Base-by-base conservation (phyloP, 2,329 filamentous ascomycete genomes). In the Penicillium nordicum region DNA sequence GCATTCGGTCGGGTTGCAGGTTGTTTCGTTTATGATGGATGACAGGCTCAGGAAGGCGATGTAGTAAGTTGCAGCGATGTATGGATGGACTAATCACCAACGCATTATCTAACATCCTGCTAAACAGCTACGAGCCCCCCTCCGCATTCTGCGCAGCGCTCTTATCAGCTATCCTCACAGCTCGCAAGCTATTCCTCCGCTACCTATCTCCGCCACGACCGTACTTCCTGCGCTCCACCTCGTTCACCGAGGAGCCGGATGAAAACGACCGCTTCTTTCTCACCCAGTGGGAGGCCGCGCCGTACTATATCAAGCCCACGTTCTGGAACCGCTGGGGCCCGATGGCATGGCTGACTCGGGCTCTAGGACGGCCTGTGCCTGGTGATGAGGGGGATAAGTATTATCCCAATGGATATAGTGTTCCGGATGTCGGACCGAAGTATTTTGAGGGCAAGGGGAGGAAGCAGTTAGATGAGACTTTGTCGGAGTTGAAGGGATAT, bases 31-130 rank as follows among this genome's bases (percentile, higher is more conserved):
- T 10, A 72, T 89, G 50, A 83, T 91, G 81, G 86, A 85, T 25
- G 81, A 85, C 25, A 79, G 83, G 12, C 73, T 90, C 46, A 78
- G 88, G 16, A 79, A 79, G 48, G 84, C 87, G 0, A 90, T 91
- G 79, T 73, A 83, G 84, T 87, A 73, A 69, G 80, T 68, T 38
- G 40, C 25, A 21, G n/a, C 37, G 18, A 18, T 21, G 9, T 51
- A 30, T 34, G 10, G 6, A 11, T 38, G 36, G 10, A 38, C 36
- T 37, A n/a, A 12, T 40, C 27, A 25, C 45, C 8, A 25, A 44
- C n/a, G 7, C n/a, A 9, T 12, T 4, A 25, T 45, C 42, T 58
- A 42, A 53, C 21, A 12, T 23, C 23, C 18, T 21, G 3, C 21
- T 14, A 18, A 38, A 52, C 9, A 78, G 76, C 57, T 79, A 78